Base-by-base conservation (phyloP, 225 moss, liverwort and hornwort species). In the Asterella californica region DNA sequence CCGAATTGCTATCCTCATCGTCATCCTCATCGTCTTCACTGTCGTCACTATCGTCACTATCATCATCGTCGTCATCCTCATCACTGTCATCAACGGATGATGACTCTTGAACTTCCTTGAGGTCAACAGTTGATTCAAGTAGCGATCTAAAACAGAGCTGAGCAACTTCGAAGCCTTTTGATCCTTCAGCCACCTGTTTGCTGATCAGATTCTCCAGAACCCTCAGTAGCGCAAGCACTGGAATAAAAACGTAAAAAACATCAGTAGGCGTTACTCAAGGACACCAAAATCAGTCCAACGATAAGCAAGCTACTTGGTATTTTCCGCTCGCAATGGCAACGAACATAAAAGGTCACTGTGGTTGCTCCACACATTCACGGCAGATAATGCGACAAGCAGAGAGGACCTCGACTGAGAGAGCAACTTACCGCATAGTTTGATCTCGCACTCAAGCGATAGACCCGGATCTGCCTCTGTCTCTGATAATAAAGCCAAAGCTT, bases 391-490 rank as follows among this genome's bases (percentile, higher is more conserved):
- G n/a, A 71, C 17, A 48, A 2, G 14, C 25, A 45, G 45, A 45
- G 9, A 70, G 70, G 12, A 46, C 71, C 4, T 59, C 36, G 5
- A 59, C 57, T 59, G 25, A 22, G 21, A 57, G 1, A 5, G 0
- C 37, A 49, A 74, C 79, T 74, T 88, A 96, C 94, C 92, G 61
- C 89, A 89, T 61, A 92, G 88, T 85, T 91, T 94, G 50, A 94
- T 87, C 74, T 94, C 94, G 53, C 92, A 92, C 78, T 94, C 94
- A 83, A 91, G 69, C 12, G 87, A 80, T 10, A 94, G 85, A 64
- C 92, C 92, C 52, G 94, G 94, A 78, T 94, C 94, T 45, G 91
- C 89, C 87, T 91, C 91, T 79, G 90, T 92, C 83, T 92, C 94
- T 74, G 94, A 90, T 34, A 94, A 70, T 48, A 77, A 61, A 22